These are phyloP conservation scores for Oropetium thomaeum DNA, from an alignment of 176 grass and related monocot species.

Conservation along the genomic window DNA sequence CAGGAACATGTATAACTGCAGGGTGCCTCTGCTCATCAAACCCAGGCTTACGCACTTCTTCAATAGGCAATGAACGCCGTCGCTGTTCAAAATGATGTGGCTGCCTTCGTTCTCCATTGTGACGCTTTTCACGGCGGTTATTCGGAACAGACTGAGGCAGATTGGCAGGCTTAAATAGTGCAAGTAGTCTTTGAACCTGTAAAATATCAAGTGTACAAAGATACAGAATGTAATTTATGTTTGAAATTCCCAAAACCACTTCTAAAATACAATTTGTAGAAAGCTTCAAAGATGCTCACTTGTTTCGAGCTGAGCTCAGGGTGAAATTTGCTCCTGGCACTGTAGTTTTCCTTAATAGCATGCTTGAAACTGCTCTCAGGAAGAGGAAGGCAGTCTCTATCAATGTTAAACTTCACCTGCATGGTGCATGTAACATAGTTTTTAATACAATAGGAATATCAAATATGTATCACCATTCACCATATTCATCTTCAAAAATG, in stretches of 20 bases:
- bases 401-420: conserved; percentile 69
- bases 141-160: conserved; percentile 24
- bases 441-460: background rate
- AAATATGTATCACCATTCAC: conserved; percentile 4
- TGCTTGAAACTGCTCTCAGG: conserved; percentile 59
- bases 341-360: conserved; percentile 74
- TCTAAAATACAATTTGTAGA: conserved; percentile 15
- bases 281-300: conserved; percentile 27
- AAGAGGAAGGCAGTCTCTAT: conserved; percentile 64
- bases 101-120: conserved; percentile 27
- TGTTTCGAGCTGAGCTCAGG: conserved; percentile 59
- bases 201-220: conserved; percentile 10
- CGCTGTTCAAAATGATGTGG: conserved; percentile 35
- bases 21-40: conserved; percentile 36
- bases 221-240: conserved; percentile 14
- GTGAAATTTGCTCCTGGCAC: conserved; percentile 52
- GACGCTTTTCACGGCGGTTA: conserved; percentile 16
- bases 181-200: conserved; percentile 56
- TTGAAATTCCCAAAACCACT: background rate
- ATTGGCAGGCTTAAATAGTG: conserved; percentile 40
- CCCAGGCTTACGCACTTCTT: background rate
- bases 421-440: conserved; percentile 8
- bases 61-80: conserved; percentile 13
- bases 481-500: background rate
- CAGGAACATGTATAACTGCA: conserved; percentile 32